A percentile compares a stretch with the other conserved stretches of the same genome.
These are phyloP conservation scores for Macrophomina phaseolina DNA, from an alignment of 2,329 filamentous ascomycete species.

Conservation along the genomic window DNA sequence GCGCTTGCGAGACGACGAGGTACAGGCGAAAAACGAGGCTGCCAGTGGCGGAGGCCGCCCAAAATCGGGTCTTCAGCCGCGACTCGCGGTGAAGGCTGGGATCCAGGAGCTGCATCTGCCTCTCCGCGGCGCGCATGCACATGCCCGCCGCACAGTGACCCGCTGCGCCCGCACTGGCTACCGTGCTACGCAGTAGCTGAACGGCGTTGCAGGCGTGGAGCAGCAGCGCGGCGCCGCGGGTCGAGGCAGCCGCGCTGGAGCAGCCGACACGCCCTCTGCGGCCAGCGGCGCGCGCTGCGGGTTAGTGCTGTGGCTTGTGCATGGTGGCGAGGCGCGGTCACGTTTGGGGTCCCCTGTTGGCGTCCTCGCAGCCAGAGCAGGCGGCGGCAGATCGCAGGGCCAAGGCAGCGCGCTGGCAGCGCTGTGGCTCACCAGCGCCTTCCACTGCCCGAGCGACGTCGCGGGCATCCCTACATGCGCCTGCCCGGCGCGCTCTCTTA, in stretches of 20 bases:
- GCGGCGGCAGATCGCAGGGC: constrained; percentile 3
- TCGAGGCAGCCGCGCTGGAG: no score
- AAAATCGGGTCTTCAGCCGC: constrained; percentile 1
- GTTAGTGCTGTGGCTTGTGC: constrained; percentile 14
- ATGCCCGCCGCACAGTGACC: neutral
- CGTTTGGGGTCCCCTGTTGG: neutral
- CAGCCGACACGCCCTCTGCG: neutral
- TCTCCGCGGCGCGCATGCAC: neutral
- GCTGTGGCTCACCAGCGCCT: constrained; percentile 1
- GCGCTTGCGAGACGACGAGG: neutral
- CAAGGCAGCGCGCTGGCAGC: constrained; percentile 3
- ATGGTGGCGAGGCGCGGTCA: constrained; percentile 1
- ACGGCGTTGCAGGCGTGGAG: neutral
- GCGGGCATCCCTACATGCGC: constrained; percentile 9
- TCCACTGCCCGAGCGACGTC: constrained; percentile 8
- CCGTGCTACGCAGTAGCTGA: neutral
- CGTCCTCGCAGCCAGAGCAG: neutral
- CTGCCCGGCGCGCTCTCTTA: neutral
- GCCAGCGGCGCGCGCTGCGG: constrained; percentile 9
- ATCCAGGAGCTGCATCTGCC: neutral
- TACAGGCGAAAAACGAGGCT: neutral
- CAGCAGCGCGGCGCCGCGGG: neutral
- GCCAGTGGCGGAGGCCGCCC: neutral
- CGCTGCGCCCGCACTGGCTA: neutral
- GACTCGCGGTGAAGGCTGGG: constrained; percentile 14